Evolutionary conservation across 2,329 filamentous ascomycete species (phyloP).

Genomic region (Ceratocystis variospora): DNA sequence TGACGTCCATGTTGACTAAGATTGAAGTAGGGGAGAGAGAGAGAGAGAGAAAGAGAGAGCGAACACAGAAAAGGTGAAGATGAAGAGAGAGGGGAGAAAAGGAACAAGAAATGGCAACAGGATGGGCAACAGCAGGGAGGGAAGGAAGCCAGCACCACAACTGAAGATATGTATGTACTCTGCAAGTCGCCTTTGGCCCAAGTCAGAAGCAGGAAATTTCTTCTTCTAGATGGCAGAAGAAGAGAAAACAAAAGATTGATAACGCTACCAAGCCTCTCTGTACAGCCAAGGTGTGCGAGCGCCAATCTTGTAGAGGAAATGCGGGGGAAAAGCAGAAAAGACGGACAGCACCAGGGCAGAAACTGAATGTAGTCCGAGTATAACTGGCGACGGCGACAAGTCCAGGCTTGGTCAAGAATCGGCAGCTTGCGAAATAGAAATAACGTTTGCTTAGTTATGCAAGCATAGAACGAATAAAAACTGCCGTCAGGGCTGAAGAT

Average conservation of each 20-base stretch:
- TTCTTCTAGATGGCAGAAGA: too few relatives aligned
- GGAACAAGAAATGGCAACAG: neutral
- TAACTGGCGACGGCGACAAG: neutral
- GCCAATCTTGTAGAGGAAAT: neutral
- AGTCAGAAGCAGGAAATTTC: too few relatives aligned
- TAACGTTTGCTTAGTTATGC: neutral
- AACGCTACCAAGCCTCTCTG: neutral
- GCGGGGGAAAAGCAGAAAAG: neutral
- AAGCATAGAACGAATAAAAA: neutral
- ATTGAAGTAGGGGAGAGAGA: neutral
- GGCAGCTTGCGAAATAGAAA: neutral
- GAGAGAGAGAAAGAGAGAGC: neutral
- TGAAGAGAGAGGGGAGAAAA: constrained; percentile 11
- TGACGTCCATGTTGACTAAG: constrained; percentile 34
- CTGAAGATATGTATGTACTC: too few relatives aligned
- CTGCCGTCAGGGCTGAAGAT: neutral
- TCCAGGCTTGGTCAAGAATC: neutral
- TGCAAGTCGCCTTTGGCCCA: too few relatives aligned
- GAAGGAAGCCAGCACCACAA: too few relatives aligned
- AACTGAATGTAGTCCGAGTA: neutral
- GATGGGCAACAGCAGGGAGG: too few relatives aligned
- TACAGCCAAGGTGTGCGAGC: neutral
- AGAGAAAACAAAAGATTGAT: too few relatives aligned
- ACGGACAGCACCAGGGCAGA: neutral
- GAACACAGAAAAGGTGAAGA: neutral